These are phyloP conservation scores for Fusarium dlaminii DNA, from an alignment of 2,329 filamentous ascomycete genomes.

Conservation along the genomic window DNA sequence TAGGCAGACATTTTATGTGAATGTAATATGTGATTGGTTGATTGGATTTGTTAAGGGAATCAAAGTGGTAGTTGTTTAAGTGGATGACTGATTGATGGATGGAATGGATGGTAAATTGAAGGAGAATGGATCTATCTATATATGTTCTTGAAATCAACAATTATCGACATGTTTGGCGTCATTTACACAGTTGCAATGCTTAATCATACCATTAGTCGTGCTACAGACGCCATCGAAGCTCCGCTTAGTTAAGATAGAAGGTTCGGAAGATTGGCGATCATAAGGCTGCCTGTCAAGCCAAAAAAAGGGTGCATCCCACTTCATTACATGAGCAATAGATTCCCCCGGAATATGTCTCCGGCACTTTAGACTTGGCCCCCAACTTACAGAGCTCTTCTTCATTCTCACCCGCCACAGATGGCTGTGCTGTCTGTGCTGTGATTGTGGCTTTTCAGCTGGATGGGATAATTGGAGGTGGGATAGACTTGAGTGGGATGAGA, in stretches of 20 bases:
- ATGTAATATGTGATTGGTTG: background rate
- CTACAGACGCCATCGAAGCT: background rate
- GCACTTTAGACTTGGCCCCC: background rate
- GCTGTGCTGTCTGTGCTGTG: background rate
- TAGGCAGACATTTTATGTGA: conserved; percentile 44
- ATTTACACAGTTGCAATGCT: background rate
- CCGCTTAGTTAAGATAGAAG: conserved; percentile 1
- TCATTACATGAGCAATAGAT: background rate
- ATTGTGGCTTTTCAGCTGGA: background rate
- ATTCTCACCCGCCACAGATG: background rate
- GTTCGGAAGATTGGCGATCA: background rate
- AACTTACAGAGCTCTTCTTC: background rate
- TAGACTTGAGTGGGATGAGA: conserved; percentile 11
- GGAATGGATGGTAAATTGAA: background rate
- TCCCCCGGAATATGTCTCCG: background rate
- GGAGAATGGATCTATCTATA: background rate
- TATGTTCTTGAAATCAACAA: background rate
- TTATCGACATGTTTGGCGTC: background rate
- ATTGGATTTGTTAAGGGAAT: background rate
- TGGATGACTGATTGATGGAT: background rate
- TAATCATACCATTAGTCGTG: background rate
- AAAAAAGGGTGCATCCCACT: background rate
- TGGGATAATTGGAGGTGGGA: background rate
- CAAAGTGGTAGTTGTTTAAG: background rate
- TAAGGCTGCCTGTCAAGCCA: background rate